Base-by-base conservation (phyloP, 306 rosid species). In the Fragaria iinumae region DNA sequence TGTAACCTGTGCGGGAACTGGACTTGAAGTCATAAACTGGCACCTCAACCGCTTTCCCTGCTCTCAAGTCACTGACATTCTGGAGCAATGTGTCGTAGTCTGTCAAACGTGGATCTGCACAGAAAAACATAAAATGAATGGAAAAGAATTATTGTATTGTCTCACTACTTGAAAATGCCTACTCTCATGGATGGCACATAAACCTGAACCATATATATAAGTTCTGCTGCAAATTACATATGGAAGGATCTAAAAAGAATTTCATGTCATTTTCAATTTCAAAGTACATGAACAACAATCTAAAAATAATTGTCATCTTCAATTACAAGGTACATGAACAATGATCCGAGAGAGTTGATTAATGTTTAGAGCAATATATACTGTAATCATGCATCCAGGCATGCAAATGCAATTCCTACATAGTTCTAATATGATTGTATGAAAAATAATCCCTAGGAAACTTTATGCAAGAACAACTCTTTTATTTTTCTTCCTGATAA, bases 21-120 rank as follows among this genome's bases (percentile, higher is more conserved):
- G 96, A 85, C 88, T 96, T 92, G 89, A 96, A 96, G 84, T 96
- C 99, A 87, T 96, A 96, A 68, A 96, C 79, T 9, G 99, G 99
- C 86, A 96, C 93, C 85, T 92, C 72, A 34, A 86, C 92, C 50
- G 83, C 57, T 84, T 92, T 92, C 84, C 97, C 97, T 73, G 83
- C 97, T 85, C 91, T 92, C 66, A 96, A 80, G 83, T 88, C 99
- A n/a, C 63, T 87, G 77, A 96, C 85, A 87, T 96, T 96, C 85
- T 88, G 97, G 69, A 96, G 97, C 88, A 96, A 83, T 2, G 96
- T 87, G 75, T 92, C 93, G 64, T 92, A 96, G 86, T 96, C 99
- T 71, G 99, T 96, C 91, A 96, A 84, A 80, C 99, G 99, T 76
- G 99, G 99, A 89, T 96, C 99, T 96, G 90, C 75, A 72, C 34